These are phyloP conservation scores for Fusarium sororula DNA, from an alignment of 2,329 filamentous ascomycete genomes.

Conservation along the genomic window DNA sequence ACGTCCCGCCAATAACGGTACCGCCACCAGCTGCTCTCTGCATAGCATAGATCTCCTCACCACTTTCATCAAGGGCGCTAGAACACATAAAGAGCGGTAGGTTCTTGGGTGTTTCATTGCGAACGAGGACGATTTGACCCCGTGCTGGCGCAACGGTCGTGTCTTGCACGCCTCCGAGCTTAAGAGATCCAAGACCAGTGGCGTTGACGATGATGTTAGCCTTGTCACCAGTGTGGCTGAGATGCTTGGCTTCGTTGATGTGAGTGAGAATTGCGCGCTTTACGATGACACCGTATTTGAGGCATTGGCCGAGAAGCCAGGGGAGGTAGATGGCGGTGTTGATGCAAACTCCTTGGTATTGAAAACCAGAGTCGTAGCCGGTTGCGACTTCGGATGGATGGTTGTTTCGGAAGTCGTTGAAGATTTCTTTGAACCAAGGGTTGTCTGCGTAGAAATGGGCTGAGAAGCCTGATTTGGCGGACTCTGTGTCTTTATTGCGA, in stretches of 20 bases:
- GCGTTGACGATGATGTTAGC: conserved; percentile 84
- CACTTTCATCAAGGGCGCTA: conserved; percentile 75
- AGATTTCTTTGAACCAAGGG: conserved; percentile 78
- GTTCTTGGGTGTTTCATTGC: conserved; percentile 69
- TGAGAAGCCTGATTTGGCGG: conserved; percentile 6
- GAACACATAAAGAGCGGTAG: conserved; percentile 74
- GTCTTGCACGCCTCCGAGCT: conserved; percentile 85
- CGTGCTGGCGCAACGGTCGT: conserved; percentile 75
- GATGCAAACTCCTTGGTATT: conserved; percentile 88
- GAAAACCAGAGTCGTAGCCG: conserved; percentile 75
- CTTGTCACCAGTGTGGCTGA: conserved; percentile 60
- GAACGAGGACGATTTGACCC: conserved; percentile 84
- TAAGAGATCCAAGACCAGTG: conserved; percentile 78
- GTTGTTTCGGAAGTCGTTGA: conserved; percentile 75
- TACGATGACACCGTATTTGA: conserved; percentile 76
- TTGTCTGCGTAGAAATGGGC: conserved; percentile 55
- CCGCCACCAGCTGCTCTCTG: conserved; percentile 79
- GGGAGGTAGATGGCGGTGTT: conserved; percentile 89
- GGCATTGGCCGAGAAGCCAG: conserved; percentile 84
- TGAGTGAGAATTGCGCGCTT: conserved; percentile 71
- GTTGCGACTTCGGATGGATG: conserved; percentile 65
- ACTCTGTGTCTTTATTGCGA: conserved; percentile 71
- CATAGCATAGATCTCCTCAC: conserved; percentile 85
- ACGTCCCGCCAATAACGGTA: conserved; percentile 84
- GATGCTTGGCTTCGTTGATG: conserved; percentile 70